These are phyloP conservation scores for Hysterangium stoloniferum DNA, from an alignment of 768 basidiomycete species.

Conservation along the genomic window DNA sequence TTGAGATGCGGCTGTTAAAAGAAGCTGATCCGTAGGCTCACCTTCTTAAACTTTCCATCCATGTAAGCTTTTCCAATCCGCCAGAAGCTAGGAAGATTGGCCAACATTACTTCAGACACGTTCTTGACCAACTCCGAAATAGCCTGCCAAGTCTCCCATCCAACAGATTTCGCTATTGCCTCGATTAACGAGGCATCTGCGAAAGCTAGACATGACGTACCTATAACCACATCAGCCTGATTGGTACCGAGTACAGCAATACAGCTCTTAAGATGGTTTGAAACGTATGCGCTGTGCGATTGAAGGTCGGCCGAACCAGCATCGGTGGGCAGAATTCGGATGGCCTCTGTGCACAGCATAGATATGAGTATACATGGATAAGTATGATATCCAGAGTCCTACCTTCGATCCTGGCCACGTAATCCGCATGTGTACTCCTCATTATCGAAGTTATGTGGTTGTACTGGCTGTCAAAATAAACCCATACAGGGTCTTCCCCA, in stretches of 20 bases:
- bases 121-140: conserved; percentile 74
- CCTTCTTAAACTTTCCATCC: conserved; percentile 90
- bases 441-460: conserved; percentile 75
- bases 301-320: conserved; percentile 24
- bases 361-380: neutral
- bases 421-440: conserved; percentile 49
- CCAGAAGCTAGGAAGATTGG: conserved; percentile 91
- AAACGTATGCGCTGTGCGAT: conserved; percentile 35
- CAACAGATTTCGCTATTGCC: conserved; percentile 54
- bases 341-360: neutral
- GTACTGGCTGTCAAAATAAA: conserved; percentile 92
- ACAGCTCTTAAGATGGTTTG: conserved; percentile 52
- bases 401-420: conserved; percentile 46
- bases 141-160: conserved; percentile 75
- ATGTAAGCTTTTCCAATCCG: conserved; percentile 84
- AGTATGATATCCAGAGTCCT: conserved; percentile 16
- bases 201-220: conserved; percentile 30
- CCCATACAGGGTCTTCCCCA: conserved; percentile 90
- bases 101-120: conserved; percentile 76
- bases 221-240: conserved; percentile 51
- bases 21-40: conserved; percentile 24
- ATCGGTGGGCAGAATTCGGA: neutral
- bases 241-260: conserved; percentile 55
- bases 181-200: conserved; percentile 1
- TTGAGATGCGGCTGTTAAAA: conserved; percentile 9